These are phyloP conservation scores for Suillus ampliporus DNA, from an alignment of 768 basidiomycete genomes.

Conservation along the genomic window DNA sequence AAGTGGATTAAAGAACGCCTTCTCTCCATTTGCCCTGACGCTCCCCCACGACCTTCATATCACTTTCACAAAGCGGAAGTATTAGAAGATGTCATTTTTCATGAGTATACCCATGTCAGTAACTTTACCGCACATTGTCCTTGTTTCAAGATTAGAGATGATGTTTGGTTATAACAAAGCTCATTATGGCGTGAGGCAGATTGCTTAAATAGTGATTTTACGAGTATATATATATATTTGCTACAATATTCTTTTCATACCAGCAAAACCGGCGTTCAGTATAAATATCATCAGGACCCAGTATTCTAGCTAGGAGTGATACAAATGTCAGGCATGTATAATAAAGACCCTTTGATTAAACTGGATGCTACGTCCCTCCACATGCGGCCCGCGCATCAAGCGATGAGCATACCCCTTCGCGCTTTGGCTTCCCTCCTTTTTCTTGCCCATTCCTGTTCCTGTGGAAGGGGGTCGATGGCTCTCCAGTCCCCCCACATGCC, in stretches of 20 bases:
- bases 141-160: neutral
- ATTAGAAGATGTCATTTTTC: neutral
- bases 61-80: constrained; percentile 27
- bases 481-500: constrained; percentile 32
- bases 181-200: neutral
- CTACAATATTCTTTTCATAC: neutral
- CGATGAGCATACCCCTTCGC: constrained; percentile 5
- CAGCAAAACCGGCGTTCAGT: neutral
- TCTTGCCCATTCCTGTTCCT: constrained; percentile 6
- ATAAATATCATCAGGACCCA: neutral
- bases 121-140: neutral
- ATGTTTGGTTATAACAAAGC: neutral
- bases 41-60: constrained; percentile 41
- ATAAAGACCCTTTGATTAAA: neutral
- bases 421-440: constrained; percentile 6
- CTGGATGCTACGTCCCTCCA: neutral
- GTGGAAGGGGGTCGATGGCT: constrained; percentile 10
- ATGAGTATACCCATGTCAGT: neutral
- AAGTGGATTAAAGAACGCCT: constrained; percentile 37
- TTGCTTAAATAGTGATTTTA: neutral
- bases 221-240: neutral
- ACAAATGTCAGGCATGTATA: neutral
- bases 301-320: neutral
- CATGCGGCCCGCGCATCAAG: constrained; percentile 1
- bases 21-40: constrained; percentile 42